Evolutionary conservation across 352 stramenopile species (phyloP).

Genomic region (Pythium coloratum): DNA sequence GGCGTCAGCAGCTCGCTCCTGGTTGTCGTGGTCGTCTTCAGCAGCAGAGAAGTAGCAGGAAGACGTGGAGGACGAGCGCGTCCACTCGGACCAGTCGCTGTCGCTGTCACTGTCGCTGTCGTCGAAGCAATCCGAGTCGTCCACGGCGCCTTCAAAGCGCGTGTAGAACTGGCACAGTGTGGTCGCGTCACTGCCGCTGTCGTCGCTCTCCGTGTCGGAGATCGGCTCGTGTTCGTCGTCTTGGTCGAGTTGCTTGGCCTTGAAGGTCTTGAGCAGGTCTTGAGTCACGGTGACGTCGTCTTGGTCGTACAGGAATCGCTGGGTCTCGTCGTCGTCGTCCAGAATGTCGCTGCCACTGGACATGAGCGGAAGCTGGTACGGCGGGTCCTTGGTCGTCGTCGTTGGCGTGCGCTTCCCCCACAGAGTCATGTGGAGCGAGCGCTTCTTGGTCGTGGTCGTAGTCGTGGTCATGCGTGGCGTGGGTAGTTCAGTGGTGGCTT

Average conservation of each 20-base stretch:
- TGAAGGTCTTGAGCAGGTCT: conserved; percentile 19
- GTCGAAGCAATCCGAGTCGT: conserved; percentile 4
- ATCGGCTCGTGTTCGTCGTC: conserved; percentile 16
- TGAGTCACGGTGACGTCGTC: conserved; percentile 7
- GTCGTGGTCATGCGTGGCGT: not conserved
- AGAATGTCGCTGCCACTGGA: conserved; percentile 15
- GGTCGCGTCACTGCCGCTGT: conserved; percentile 25
- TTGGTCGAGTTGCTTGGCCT: conserved; percentile 8
- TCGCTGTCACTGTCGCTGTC: conserved; percentile 24
- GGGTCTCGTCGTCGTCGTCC: conserved; percentile 24
- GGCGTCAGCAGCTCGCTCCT: not conserved
- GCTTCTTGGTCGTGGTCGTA: conserved; percentile 26
- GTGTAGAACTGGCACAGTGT: conserved; percentile 26
- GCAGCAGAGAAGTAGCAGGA: conserved; percentile 32
- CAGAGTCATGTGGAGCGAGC: conserved; percentile 23
- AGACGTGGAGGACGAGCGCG: conserved; percentile 24
- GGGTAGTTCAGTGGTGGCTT: not conserved
- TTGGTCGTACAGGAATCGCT: conserved; percentile 25
- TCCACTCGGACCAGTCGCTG: conserved; percentile 29
- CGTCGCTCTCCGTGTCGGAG: conserved; percentile 34
- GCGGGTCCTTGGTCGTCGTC: conserved; percentile 19
- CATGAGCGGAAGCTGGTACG: conserved; percentile 31
- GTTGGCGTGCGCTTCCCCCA: conserved; percentile 17
- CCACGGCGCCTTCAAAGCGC: conserved; percentile 15
- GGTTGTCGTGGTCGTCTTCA: conserved; percentile 22